phyloP scores from a whole-genome alignment of 2,329 filamentous ascomycete genomes.

The Samsoniella hepiali region DNA sequence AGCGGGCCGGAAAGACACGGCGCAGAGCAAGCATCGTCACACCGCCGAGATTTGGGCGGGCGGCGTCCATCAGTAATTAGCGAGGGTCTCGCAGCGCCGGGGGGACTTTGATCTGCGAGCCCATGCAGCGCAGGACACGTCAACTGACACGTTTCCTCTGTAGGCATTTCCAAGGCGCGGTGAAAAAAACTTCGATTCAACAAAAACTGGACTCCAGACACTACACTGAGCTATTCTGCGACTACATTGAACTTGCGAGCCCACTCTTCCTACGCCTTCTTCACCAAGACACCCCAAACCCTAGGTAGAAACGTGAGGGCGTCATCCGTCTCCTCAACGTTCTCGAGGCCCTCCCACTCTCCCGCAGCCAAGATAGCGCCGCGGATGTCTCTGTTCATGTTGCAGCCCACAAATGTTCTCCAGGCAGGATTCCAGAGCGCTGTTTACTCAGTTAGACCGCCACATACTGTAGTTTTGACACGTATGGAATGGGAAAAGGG shows the following conservation, averaged over 20 bases:
- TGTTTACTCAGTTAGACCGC: not conserved
- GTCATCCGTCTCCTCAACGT: conserved; percentile 3
- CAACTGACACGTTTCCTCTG: too few species aligned
- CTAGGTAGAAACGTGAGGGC: conserved; percentile 11
- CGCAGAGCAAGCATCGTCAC: too few species aligned
- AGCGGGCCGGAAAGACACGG: too few species aligned
- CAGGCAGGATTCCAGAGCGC: conserved; percentile 14
- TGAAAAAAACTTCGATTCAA: too few species aligned
- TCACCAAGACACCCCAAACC: conserved; percentile 9
- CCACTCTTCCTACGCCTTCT: not conserved
- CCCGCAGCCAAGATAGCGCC: conserved; percentile 8
- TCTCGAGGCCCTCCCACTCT: conserved; percentile 11
- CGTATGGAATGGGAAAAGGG: not conserved
- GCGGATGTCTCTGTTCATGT: conserved; percentile 10
- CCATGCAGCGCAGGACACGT: too few species aligned
- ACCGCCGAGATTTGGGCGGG: too few species aligned
- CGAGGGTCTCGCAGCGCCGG: too few species aligned
- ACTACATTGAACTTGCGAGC: not conserved
- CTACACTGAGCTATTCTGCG: too few species aligned
- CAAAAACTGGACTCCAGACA: too few species aligned
- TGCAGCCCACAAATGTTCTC: conserved; percentile 14
- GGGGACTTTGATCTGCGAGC: too few species aligned
- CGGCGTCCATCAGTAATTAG: too few species aligned
- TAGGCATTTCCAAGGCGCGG: too few species aligned
- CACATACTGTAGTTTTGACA: not conserved